Percentiles rank a stretch among this genome's conserved stretches.
Conservation (phyloP, 78 protist genomes). For the Dictyostelium citrinum region DNA sequence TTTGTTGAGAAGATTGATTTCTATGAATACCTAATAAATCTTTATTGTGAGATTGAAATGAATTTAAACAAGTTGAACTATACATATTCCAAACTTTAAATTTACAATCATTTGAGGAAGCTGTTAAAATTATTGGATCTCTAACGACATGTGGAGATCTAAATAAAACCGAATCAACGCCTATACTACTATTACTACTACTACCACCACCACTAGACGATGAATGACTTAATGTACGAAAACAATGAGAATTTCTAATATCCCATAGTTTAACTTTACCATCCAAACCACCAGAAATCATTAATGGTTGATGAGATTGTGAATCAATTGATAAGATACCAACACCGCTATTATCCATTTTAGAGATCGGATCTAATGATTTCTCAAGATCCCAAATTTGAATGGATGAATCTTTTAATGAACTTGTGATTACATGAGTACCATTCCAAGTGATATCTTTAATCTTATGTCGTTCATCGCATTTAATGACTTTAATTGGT, state of each 20-base stretch:
- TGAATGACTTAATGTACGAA: not conserved
- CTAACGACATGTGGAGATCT: not conserved
- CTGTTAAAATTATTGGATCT: conserved; percentile 51
- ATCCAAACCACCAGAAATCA: conserved; percentile 28
- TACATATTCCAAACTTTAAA: conserved; percentile 72
- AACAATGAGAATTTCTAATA: conserved; percentile 22
- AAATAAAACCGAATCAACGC: not conserved
- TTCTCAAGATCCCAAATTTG: conserved; percentile 61
- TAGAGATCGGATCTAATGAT: not conserved
- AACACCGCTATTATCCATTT: not conserved
- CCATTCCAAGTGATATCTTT: conserved; percentile 27
- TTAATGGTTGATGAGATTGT: conserved; percentile 23
- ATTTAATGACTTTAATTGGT: conserved; percentile 4
- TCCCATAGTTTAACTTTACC: conserved; percentile 48
- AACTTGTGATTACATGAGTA: conserved; percentile 25
- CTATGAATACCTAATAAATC: conserved; percentile 26
- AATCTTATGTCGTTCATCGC: not conserved
- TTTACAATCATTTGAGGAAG: not conserved
- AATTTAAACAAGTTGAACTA: conserved; percentile 16
- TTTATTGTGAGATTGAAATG: not conserved
- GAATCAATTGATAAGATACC: conserved; percentile 22
- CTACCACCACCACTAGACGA: not conserved
- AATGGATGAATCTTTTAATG: not conserved
- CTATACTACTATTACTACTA: not conserved
- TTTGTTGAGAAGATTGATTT: not conserved